These are phyloP conservation scores for Teratosphaeria pseudoeucalypti DNA, from an alignment of 2,329 filamentous ascomycete species.

Conservation along the genomic window DNA sequence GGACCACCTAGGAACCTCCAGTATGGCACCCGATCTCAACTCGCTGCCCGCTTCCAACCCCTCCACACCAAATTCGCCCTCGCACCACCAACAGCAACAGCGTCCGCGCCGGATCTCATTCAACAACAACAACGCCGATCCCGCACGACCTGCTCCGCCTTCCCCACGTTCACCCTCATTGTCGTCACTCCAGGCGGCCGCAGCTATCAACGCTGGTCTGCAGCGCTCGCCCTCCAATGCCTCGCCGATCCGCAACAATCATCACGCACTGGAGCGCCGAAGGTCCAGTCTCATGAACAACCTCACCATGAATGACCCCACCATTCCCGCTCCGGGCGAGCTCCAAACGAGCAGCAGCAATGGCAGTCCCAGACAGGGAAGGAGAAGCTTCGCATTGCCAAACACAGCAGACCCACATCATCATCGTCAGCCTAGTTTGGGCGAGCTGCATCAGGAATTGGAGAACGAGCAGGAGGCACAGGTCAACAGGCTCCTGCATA, in stretches of 20 bases:
- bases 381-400: conserved; percentile 35
- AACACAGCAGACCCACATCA: conserved; percentile 47
- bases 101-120: conserved; percentile 21
- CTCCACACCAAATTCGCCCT: conserved; percentile 26
- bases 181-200: conserved; percentile 63
- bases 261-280: conserved; percentile 42
- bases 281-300: conserved; percentile 63
- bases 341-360: conserved; percentile 38
- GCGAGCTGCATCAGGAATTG: conserved; percentile 68
- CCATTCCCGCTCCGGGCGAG: conserved; percentile 57
- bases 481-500: conserved; percentile 65
- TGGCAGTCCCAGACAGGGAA: conserved; percentile 13
- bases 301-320: conserved; percentile 61
- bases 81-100: conserved; percentile 18
- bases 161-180: conserved; percentile 54
- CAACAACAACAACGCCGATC: conserved; percentile 22
- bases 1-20: neutral
- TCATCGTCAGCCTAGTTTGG: conserved; percentile 58
- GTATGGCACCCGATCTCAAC: conserved; percentile 49
- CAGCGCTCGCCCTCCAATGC: conserved; percentile 37
- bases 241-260: conserved; percentile 26
- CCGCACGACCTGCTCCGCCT: conserved; percentile 38
- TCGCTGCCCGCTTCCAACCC: conserved; percentile 44
- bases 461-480: conserved; percentile 72
- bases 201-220: conserved; percentile 61